Conservation (phyloP, 306 rosid species). For the Cucumis sativus region Cucumber_9930_V3 NC_026660.2:2128001-2128500, state of each 20-base stretch:
- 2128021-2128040: no score
- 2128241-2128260: neutral
- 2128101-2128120: no score
- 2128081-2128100: no score
- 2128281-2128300: neutral
- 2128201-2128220: no score
- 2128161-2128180: no score
- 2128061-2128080: no score
- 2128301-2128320: neutral
- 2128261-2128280: neutral
- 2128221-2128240: neutral
- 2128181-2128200: no score
- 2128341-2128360: conserved; percentile 18
- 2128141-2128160: no score
- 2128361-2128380: conserved; percentile 31
- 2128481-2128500: neutral
- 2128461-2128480: neutral
- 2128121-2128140: no score
- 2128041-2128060: no score
- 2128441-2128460: conserved; percentile 28
- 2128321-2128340: neutral
- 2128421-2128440: conserved; percentile 46
- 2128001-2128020: no score
- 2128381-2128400: conserved; percentile 18
- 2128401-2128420: conserved; percentile 44